phyloP scores from a whole-genome alignment of 306 rosid genomes.

The Lagenaria siceraria region DNA sequence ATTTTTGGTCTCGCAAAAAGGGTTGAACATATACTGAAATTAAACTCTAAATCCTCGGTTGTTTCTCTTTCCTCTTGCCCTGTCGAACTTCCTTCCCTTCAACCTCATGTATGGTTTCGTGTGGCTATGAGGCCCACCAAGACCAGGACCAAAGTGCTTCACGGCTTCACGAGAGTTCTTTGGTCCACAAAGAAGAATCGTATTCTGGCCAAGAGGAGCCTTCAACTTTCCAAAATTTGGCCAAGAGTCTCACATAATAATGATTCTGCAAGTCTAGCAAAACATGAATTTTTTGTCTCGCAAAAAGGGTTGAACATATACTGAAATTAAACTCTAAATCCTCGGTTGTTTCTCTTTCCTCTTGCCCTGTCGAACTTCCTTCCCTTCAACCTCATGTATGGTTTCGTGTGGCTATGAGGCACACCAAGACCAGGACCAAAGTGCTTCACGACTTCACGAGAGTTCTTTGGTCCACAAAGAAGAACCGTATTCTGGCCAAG shows the following conservation, averaged over 20 bases:
- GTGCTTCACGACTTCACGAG: slow-evolving; percentile 62
- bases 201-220: slow-evolving; percentile 47
- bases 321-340: slow-evolving; percentile 26
- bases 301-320: not conserved
- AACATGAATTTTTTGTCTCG: slow-evolving; percentile 5
- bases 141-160: slow-evolving; percentile 59
- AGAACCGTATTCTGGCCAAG: no score
- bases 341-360: slow-evolving; percentile 60
- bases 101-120: slow-evolving; percentile 46
- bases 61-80: slow-evolving; percentile 60
- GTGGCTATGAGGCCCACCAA: slow-evolving; percentile 71
- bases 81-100: slow-evolving; percentile 55
- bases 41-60: slow-evolving; percentile 35
- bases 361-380: slow-evolving; percentile 58
- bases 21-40: not conserved
- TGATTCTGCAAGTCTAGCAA: not conserved
- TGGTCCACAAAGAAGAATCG: no score
- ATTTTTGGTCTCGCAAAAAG: not conserved
- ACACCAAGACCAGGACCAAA: slow-evolving; percentile 68
- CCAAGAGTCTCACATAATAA: not conserved
- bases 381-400: slow-evolving; percentile 46
- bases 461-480: slow-evolving; percentile 57
- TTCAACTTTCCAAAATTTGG: not conserved
- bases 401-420: slow-evolving; percentile 62
- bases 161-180: slow-evolving; percentile 62